These are phyloP conservation scores for Pseudogymnoascus sp. DNA, from an alignment of 2,329 filamentous ascomycete species.

Conservation along the genomic window DNA sequence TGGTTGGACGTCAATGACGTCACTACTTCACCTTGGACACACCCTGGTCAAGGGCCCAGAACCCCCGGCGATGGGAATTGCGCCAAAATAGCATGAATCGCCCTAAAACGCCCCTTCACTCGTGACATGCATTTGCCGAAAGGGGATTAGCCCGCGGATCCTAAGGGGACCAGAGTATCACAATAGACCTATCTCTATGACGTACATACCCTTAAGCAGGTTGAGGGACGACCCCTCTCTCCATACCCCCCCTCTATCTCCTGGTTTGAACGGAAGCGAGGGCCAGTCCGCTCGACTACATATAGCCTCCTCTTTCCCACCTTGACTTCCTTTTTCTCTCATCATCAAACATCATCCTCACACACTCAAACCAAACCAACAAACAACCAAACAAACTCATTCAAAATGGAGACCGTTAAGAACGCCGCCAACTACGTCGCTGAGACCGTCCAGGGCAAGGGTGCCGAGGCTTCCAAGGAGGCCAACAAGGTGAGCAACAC, in stretches of 20 bases:
- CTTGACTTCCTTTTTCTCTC: slow-evolving; percentile 9
- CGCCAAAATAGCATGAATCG: background rate
- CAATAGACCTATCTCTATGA: background rate
- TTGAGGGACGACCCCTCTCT: background rate
- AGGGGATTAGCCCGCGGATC: background rate
- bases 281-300: slow-evolving; percentile 4
- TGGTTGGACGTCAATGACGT: background rate
- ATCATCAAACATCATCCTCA: slow-evolving; percentile 17
- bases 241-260: background rate
- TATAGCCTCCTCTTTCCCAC: slow-evolving; percentile 13
- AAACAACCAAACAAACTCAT: slow-evolving; percentile 8
- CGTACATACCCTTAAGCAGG: slow-evolving; percentile 1
- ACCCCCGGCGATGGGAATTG: background rate
- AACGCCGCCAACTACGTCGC: slow-evolving; percentile 50
- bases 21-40: background rate
- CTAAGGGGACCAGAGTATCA: background rate
- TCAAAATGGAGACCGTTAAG: slow-evolving; percentile 33
- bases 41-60: slow-evolving; percentile 1
- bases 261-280: background rate
- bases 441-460: slow-evolving; percentile 44
- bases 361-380: slow-evolving; percentile 18
- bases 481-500: slow-evolving; percentile 43
- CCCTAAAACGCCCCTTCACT: background rate
- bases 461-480: slow-evolving; percentile 46
- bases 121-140: background rate